Evolutionary conservation across 441 rosid genomes (phyloP).

Genomic region (Daphne laureola): DNA sequence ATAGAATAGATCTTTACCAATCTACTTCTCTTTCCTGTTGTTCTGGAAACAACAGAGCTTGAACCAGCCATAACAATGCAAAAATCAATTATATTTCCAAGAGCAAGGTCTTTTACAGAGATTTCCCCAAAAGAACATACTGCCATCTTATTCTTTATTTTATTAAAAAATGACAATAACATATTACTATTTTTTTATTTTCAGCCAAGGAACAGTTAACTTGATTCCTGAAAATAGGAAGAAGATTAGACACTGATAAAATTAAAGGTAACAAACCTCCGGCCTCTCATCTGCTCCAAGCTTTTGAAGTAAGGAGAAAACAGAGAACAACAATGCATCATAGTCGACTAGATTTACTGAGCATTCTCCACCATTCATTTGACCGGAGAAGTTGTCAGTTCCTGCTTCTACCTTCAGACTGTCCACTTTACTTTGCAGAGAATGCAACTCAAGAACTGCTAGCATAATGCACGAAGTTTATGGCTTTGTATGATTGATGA

Average conservation of each 20-base stretch:
- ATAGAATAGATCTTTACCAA: no score
- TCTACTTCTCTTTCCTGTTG: no score
- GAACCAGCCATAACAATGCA: no score
- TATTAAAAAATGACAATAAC: no score
- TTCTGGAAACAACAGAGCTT: no score
- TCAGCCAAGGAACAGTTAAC: constrained; percentile 2
- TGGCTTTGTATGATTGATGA: constrained; percentile 7
- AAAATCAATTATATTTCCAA: no score
- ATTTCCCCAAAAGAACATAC: no score
- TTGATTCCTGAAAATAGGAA: constrained; percentile 6
- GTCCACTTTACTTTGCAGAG: constrained; percentile 32
- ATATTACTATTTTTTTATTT: no score
- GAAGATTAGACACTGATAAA: constrained; percentile 10
- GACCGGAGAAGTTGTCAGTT: constrained; percentile 22
- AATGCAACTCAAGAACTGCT: constrained; percentile 30
- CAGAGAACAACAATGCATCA: constrained; percentile 72
- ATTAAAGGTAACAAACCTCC: constrained; percentile 52
- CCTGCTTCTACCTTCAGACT: constrained; percentile 35
- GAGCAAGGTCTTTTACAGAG: no score
- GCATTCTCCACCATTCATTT: constrained; percentile 30
- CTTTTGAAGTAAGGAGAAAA: constrained; percentile 88
- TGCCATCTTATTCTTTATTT: no score
- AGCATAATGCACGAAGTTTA: constrained; percentile 10
- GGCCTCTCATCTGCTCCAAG: constrained; percentile 98
- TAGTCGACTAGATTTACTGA: constrained; percentile 30